phyloP scores from a whole-genome alignment of 1,284 basidiomycete species.

The Pterula multifida region DNA sequence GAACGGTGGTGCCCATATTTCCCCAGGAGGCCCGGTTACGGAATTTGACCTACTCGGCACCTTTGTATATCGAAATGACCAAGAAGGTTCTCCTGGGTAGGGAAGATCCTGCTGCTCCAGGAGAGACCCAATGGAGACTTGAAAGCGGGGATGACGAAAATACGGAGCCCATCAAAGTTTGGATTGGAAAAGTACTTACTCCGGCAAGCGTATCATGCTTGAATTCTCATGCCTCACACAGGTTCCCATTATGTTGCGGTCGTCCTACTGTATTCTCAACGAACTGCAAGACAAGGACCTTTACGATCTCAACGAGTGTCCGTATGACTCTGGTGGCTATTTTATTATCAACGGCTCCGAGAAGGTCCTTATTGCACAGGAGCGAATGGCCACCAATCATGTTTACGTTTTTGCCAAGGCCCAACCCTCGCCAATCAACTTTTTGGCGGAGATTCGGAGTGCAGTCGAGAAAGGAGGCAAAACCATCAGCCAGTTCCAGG shows the following conservation, averaged over 20 bases:
- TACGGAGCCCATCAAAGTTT: conserved; percentile 61
- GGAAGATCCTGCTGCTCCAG: conserved; percentile 70
- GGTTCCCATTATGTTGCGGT: conserved; percentile 97
- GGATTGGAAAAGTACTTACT: conserved; percentile 82
- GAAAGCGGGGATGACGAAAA: conserved; percentile 58
- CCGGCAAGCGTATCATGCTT: conserved; percentile 3
- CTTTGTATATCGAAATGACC: conserved; percentile 93
- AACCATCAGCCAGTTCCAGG: conserved; percentile 96
- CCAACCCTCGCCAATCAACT: conserved; percentile 92
- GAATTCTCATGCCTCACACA: conserved; percentile 18
- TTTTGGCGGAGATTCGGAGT: conserved; percentile 94
- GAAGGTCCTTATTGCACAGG: conserved; percentile 98
- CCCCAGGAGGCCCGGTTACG: conserved; percentile 95
- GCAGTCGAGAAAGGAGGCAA: conserved; percentile 98
- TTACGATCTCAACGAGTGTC: conserved; percentile 92
- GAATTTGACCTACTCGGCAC: conserved; percentile 93
- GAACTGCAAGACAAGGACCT: conserved; percentile 71
- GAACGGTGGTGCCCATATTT: conserved; percentile 86
- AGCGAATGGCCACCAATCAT: conserved; percentile 98
- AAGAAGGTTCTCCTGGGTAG: conserved; percentile 76
- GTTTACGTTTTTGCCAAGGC: conserved; percentile 99
- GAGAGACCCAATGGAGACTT: conserved; percentile 75
- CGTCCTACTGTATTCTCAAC: conserved; percentile 89
- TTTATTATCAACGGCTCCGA: conserved; percentile 99
- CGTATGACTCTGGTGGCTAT: conserved; percentile 97